A percentile compares a stretch with the other conserved stretches of the same genome.
Conservation (phyloP, 1,139 yeast species). For the Pneumocystis sp. region DNA sequence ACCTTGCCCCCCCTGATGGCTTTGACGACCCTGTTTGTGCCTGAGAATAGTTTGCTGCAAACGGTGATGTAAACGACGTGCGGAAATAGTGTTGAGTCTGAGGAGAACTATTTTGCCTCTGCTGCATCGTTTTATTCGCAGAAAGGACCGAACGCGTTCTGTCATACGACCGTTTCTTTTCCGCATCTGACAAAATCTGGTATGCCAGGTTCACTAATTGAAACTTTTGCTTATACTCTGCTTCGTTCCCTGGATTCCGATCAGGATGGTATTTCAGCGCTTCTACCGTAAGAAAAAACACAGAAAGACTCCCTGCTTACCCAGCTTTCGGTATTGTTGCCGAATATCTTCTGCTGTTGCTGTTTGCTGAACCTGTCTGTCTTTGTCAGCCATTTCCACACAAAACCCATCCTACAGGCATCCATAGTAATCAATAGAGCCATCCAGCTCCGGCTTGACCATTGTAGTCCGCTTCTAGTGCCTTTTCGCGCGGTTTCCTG, state of each 20-base stretch:
- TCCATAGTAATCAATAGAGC: background rate
- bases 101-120: background rate
- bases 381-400: background rate
- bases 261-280: constrained; percentile 12
- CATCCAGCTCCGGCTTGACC: background rate
- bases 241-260: constrained; percentile 11
- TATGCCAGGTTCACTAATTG: constrained; percentile 10
- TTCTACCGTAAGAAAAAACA: background rate
- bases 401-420: background rate
- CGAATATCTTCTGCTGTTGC: background rate
- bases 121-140: background rate
- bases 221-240: constrained; percentile 7
- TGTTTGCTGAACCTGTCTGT: background rate
- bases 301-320: background rate
- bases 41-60: background rate
- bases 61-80: background rate
- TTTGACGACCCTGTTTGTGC: background rate
- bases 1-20: background rate
- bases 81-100: background rate
- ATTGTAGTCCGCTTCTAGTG: background rate
- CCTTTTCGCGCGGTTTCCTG: background rate
- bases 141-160: constrained; percentile 4
- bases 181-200: constrained; percentile 8
- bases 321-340: background rate
- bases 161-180: constrained; percentile 7